Conservation (phyloP, 768 basidiomycete species). For the Coprinopsis sp. region DNA sequence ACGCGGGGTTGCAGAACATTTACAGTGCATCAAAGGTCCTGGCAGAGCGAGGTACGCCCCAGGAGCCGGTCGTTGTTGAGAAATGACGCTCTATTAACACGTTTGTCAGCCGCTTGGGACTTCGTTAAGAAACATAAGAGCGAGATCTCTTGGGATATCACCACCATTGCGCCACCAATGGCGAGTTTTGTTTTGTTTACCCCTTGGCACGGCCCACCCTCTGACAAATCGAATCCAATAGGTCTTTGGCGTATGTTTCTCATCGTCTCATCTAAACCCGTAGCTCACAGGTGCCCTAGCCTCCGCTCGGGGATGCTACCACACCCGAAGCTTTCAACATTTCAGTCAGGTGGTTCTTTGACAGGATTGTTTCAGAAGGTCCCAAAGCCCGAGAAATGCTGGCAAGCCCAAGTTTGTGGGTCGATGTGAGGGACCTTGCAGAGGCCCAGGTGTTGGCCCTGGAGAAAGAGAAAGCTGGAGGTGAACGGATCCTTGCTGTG, state of each 20-base stretch:
- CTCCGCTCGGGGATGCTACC: neutral
- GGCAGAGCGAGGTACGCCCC: conserved; percentile 47
- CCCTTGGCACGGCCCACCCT: neutral
- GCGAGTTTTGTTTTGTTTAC: neutral
- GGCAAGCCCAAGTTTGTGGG: neutral
- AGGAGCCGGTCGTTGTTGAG: neutral
- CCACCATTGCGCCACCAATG: conserved; percentile 3
- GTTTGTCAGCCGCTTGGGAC: conserved; percentile 6
- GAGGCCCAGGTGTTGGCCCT: too few relatives aligned
- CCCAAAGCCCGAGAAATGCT: neutral
- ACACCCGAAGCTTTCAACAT: neutral
- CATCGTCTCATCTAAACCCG: neutral
- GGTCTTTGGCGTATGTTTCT: neutral
- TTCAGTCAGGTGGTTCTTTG: neutral
- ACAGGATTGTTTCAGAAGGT: neutral
- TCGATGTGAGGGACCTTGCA: conserved; percentile 12
- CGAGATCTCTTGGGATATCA: conserved; percentile 8
- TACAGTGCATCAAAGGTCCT: conserved; percentile 62
- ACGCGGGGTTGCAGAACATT: conserved; percentile 31
- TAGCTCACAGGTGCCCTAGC: neutral
- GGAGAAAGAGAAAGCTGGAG: too few relatives aligned
- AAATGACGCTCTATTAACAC: too few relatives aligned
- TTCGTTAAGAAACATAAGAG: conserved; percentile 6
- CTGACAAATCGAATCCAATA: neutral
- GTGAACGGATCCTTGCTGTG: too few relatives aligned